A percentile compares a stretch with the other conserved stretches of the same genome.
Evolutionary conservation across 2,329 filamentous ascomycete species (phyloP).

Genomic region (Torrubiellomyces zombiae): DNA sequence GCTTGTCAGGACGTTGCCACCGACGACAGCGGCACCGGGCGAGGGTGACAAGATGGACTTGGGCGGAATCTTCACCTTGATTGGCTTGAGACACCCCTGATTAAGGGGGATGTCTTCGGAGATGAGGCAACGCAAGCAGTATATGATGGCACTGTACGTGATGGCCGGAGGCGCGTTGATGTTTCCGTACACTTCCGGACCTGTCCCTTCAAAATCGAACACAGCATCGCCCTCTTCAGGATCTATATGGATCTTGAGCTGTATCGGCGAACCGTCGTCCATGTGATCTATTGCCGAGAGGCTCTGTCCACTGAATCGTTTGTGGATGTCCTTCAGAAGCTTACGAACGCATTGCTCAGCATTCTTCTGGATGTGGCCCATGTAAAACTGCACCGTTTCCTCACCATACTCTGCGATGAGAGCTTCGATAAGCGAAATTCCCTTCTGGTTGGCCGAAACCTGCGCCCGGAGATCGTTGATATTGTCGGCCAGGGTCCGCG

Average conservation of each 20-base stretch:
- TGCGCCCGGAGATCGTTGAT: conserved; percentile 73
- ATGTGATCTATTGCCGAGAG: conserved; percentile 62
- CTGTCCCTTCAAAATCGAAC: conserved; percentile 69
- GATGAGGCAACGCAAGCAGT: conserved; percentile 66
- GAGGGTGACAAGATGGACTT: conserved; percentile 61
- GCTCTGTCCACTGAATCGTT: conserved; percentile 52
- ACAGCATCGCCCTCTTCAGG: conserved; percentile 57
- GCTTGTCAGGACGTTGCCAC: conserved; percentile 51
- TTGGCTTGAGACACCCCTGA: conserved; percentile 63
- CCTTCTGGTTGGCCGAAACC: conserved; percentile 71
- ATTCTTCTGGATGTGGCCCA: conserved; percentile 66
- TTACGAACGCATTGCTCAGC: conserved; percentile 60
- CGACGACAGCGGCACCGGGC: conserved; percentile 63
- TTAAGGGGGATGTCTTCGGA: conserved; percentile 70
- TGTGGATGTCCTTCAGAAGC: conserved; percentile 53
- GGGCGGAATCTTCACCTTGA: conserved; percentile 56
- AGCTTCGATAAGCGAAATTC: conserved; percentile 61
- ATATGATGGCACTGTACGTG: conserved; percentile 75
- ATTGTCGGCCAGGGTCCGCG: conserved; percentile 63
- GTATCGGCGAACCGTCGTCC: conserved; percentile 70
- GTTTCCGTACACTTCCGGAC: conserved; percentile 64
- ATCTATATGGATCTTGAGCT: conserved; percentile 58
- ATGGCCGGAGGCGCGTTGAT: conserved; percentile 71
- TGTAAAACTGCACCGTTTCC: conserved; percentile 67
- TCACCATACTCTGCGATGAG: conserved; percentile 67